Conservation (phyloP, 2,329 filamentous ascomycete species). For the Leptoxyphium fumago region DNA sequence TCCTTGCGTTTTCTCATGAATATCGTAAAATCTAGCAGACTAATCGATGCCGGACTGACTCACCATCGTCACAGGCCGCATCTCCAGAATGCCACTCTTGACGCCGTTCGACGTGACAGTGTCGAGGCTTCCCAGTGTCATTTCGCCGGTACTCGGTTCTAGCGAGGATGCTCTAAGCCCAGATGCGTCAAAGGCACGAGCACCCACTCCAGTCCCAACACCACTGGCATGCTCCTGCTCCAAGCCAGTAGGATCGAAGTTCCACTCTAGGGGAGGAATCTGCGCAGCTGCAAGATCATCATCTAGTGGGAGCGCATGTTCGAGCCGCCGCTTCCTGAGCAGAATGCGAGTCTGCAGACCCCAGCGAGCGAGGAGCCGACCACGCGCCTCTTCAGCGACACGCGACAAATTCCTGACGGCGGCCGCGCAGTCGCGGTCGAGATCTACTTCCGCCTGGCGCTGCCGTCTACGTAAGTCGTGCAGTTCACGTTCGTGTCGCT, state of each 20-base stretch:
- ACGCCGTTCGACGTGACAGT: neutral
- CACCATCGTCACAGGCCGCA: too few relatives aligned
- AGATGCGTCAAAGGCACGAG: neutral
- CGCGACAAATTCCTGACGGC: conserved; percentile 9
- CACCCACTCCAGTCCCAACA: neutral
- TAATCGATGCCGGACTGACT: too few relatives aligned
- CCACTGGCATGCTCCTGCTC: neutral
- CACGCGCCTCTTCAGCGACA: conserved; percentile 19
- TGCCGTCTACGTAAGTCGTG: conserved; percentile 20
- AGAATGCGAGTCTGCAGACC: conserved; percentile 26
- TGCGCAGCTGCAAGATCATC: neutral
- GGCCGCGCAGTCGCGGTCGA: conserved; percentile 17
- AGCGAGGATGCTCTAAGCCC: neutral
- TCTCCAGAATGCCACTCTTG: too few relatives aligned
- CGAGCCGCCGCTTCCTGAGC: conserved; percentile 11
- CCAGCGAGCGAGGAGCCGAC: conserved; percentile 22
- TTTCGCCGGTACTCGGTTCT: neutral
- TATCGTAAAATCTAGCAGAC: too few relatives aligned
- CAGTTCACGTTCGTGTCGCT: conserved; percentile 27
- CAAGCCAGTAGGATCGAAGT: neutral
- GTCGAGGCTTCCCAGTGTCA: neutral
- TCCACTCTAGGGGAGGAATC: neutral
- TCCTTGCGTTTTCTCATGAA: too few relatives aligned
- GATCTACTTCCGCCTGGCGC: conserved; percentile 19
- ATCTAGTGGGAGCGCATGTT: neutral